These are phyloP conservation scores for Zasmidium cellare DNA, from an alignment of 2,329 filamentous ascomycete species.

Conservation along the genomic window DNA sequence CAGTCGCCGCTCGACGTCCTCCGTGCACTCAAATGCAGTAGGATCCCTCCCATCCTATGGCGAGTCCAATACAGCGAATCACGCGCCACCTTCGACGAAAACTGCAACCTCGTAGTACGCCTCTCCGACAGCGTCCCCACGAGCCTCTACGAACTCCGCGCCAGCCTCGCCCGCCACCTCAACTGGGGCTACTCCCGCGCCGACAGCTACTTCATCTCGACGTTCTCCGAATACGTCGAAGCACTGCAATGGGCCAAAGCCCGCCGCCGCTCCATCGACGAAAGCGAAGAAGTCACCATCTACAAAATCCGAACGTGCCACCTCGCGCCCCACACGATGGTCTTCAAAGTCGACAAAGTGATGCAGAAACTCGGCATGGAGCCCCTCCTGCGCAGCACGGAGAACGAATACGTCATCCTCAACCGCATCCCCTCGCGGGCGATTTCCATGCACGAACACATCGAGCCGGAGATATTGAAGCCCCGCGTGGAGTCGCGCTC, in stretches of 20 bases:
- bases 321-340: not conserved
- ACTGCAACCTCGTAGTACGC: constrained; percentile 3
- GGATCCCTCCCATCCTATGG: constrained; percentile 1
- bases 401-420: constrained; percentile 7
- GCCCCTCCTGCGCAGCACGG: not conserved
- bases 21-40: not conserved
- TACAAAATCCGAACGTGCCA: not conserved
- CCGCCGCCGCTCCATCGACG: not conserved
- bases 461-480: not conserved
- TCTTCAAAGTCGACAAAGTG: not conserved
- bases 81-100: constrained; percentile 3
- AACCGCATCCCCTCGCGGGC: not conserved
- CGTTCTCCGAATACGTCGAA: not conserved
- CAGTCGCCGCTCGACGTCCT: constrained; percentile 1
- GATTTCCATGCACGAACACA: not conserved
- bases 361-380: not conserved
- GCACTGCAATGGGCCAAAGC: constrained; percentile 3
- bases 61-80: constrained; percentile 3
- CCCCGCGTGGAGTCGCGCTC: not conserved
- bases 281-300: not conserved
- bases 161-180: not conserved
- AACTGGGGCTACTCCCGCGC: constrained; percentile 5
- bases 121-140: not conserved
- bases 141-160: constrained; percentile 1
- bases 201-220: constrained; percentile 7